Conservation (phyloP, 2,329 filamentous ascomycete species). For the Tolypocladium album region DNA sequence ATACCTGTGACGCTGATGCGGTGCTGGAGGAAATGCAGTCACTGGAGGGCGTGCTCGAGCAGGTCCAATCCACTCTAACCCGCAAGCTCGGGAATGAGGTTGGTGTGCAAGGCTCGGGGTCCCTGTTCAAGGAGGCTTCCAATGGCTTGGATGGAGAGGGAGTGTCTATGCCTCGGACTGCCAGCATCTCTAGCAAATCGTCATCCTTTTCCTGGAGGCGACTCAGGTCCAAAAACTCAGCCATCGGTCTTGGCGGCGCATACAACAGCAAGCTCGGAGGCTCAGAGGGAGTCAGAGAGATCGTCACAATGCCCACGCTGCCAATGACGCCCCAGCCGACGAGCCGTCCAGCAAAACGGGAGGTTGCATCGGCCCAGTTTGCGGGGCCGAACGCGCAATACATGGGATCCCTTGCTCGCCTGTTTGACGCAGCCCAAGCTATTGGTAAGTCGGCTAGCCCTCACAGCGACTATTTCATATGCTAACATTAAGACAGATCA, state of each 20-base stretch:
- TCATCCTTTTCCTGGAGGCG: slow-evolving; percentile 77
- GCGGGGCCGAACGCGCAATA: slow-evolving; percentile 80
- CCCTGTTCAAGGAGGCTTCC: slow-evolving; percentile 63
- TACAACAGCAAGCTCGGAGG: slow-evolving; percentile 25
- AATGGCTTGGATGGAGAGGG: slow-evolving; percentile 34
- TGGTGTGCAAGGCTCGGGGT: slow-evolving; percentile 63
- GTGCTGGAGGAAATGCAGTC: slow-evolving; percentile 90
- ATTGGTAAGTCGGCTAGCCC: slow-evolving; percentile 53
- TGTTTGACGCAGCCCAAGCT: slow-evolving; percentile 89
- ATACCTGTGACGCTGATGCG: slow-evolving; percentile 83
- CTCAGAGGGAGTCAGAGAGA: slow-evolving; percentile 16
- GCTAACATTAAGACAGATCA: slow-evolving; percentile 50
- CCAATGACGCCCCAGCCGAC: slow-evolving; percentile 63
- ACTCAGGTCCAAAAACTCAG: slow-evolving; percentile 80
- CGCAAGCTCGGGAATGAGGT: slow-evolving; percentile 93
- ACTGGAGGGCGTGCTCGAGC: slow-evolving; percentile 75
- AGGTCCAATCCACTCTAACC: slow-evolving; percentile 62
- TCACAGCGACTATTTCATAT: too few relatives aligned
- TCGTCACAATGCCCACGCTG: slow-evolving; percentile 55
- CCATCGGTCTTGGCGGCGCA: slow-evolving; percentile 42
- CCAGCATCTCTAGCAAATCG: slow-evolving; percentile 57
- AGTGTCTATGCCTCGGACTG: slow-evolving; percentile 37
- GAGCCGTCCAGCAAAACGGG: slow-evolving; percentile 60
- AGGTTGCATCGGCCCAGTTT: slow-evolving; percentile 58
- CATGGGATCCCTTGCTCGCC: slow-evolving; percentile 77